A percentile compares a stretch with the other conserved stretches of the same genome.
Evolutionary conservation across 129 eudicot genomes (phyloP).

Genomic region (carrot (Daucus carota)): DNA sequence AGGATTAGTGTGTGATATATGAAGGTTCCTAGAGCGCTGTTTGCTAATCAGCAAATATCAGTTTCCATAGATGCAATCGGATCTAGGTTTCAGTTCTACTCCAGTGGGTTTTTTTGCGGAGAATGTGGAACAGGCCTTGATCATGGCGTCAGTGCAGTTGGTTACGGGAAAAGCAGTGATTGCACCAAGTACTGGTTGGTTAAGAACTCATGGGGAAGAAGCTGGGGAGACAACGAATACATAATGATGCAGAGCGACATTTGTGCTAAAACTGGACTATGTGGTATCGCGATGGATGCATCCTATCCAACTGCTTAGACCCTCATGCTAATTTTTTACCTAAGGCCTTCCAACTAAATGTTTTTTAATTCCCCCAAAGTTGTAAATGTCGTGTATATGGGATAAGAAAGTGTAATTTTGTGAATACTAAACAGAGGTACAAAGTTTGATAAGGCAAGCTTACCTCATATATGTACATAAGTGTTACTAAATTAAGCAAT

Average conservation of each 20-base stretch:
- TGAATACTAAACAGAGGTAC: neutral
- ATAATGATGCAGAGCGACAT: constrained; percentile 41
- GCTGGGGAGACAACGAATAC: constrained; percentile 51
- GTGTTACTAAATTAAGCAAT: neutral
- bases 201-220: constrained; percentile 27
- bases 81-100: constrained; percentile 17
- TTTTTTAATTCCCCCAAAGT: neutral
- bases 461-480: neutral
- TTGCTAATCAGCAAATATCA: constrained; percentile 27
- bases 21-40: too few relatives aligned
- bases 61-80: constrained; percentile 24
- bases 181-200: constrained; percentile 29
- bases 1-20: too few relatives aligned
- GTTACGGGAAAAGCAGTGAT: constrained; percentile 23
- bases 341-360: neutral
- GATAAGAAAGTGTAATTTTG: neutral
- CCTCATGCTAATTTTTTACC: neutral
- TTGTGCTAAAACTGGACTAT: constrained; percentile 32
- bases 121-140: constrained; percentile 23
- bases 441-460: neutral
- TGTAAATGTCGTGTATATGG: neutral
- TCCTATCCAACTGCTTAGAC: constrained; percentile 30
- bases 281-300: constrained; percentile 41
- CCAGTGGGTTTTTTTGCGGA: constrained; percentile 23
- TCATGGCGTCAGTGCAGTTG: constrained; percentile 33